phyloP scores from a whole-genome alignment of 2,329 filamentous ascomycete genomes.

The Ophiostoma novo-ulmi region DNA sequence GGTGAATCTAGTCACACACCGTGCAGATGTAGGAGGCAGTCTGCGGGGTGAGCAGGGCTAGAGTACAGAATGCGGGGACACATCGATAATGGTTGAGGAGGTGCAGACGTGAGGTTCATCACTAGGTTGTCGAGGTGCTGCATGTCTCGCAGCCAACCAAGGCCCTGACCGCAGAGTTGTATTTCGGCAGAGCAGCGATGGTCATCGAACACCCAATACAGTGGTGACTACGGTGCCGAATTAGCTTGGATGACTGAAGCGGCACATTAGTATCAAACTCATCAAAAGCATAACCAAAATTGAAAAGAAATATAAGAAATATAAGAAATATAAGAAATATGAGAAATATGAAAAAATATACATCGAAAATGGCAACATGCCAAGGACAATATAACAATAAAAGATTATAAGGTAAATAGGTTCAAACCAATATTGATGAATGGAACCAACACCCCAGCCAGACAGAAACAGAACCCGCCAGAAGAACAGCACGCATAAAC shows the following conservation, averaged over 20 bases:
- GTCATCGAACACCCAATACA: too few relatives aligned
- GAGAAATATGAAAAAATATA: not conserved
- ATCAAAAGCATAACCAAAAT: not conserved
- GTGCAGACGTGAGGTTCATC: not conserved
- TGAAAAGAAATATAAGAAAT: not conserved
- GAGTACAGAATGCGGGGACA: not conserved
- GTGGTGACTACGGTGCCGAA: too few relatives aligned
- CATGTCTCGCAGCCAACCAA: not conserved
- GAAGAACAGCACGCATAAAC: not conserved
- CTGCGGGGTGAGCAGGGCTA: not conserved
- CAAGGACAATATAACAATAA: not conserved
- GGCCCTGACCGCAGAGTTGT: not conserved
- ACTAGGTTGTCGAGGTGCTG: not conserved
- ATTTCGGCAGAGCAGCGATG: too few relatives aligned
- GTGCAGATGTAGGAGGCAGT: not conserved
- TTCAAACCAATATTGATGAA: not conserved
- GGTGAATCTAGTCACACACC: too few relatives aligned
- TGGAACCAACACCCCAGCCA: conserved; percentile 10
- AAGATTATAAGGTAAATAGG: not conserved
- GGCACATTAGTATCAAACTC: not conserved
- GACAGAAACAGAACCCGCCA: conserved; percentile 2
- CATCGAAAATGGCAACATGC: not conserved
- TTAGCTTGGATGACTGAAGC: not conserved
- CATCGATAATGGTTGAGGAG: too few relatives aligned
- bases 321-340: not conserved